phyloP scores from a whole-genome alignment of 1,284 basidiomycete species.

The Wallemia hederae region DNA sequence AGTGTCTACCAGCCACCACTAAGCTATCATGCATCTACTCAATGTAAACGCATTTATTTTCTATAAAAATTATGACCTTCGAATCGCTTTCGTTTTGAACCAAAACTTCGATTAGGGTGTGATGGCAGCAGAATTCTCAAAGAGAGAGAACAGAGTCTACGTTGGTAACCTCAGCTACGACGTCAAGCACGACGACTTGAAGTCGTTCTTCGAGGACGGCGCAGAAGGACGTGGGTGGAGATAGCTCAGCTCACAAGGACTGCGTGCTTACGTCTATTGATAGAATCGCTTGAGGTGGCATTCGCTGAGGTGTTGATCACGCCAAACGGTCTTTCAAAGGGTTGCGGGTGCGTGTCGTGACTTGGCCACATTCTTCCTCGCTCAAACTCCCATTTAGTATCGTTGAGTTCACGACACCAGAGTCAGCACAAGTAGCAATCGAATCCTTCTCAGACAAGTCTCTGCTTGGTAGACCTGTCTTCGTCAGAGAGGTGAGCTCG shows the following conservation, averaged over 20 bases:
- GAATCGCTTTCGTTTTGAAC: conserved; percentile 2
- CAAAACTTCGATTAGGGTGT: conserved; percentile 2
- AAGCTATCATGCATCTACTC: too few relatives aligned
- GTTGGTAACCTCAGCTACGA: conserved; percentile 94
- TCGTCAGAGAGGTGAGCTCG: conserved; percentile 63
- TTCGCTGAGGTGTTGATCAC: conserved; percentile 96
- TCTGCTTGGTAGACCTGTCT: conserved; percentile 69
- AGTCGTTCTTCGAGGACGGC: conserved; percentile 68
- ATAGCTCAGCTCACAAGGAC: conserved; percentile 26
- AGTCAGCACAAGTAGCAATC: conserved; percentile 59
- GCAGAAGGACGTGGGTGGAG: conserved; percentile 52
- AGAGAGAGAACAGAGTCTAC: conserved; percentile 91
- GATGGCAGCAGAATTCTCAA: conserved; percentile 45
- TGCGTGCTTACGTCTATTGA: conserved; percentile 18
- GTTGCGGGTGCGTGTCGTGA: conserved; percentile 57
- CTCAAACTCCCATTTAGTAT: conserved; percentile 27
- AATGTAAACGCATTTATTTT: background rate
- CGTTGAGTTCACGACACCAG: conserved; percentile 58
- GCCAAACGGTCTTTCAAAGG: conserved; percentile 84
- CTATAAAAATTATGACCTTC: background rate
- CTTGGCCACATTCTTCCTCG: conserved; percentile 2
- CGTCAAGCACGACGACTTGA: conserved; percentile 86
- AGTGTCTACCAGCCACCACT: too few relatives aligned
- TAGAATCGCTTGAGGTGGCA: conserved; percentile 74
- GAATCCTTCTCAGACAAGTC: conserved; percentile 61